Conservation (phyloP, 352 stramenopile genomes). For the Poterioochromonas sp. region DNA sequence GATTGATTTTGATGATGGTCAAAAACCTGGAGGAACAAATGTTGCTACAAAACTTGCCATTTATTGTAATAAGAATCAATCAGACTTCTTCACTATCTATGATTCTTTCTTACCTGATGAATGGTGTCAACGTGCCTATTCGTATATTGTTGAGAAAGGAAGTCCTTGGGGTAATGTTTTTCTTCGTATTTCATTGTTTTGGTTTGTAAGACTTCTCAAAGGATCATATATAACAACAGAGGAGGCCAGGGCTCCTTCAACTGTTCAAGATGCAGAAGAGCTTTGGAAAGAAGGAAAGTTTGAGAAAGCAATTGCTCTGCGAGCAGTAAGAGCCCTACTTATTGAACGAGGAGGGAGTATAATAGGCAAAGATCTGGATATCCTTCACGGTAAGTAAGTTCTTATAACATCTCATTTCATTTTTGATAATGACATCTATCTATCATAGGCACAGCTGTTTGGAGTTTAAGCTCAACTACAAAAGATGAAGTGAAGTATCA, state of each 20-base stretch:
- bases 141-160: not conserved
- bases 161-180: constrained; percentile 9
- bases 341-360: not conserved
- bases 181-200: not conserved
- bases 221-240: no score
- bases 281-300: not conserved
- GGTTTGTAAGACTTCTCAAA: no score
- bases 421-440: not conserved
- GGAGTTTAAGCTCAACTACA: not conserved
- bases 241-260: no score
- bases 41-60: not conserved
- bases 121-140: not conserved
- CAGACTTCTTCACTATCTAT: not conserved
- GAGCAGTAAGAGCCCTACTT: not conserved
- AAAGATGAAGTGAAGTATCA: constrained; percentile 18
- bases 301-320: not conserved
- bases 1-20: constrained; percentile 33
- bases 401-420: not conserved
- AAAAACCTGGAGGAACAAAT: constrained; percentile 1
- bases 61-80: not conserved
- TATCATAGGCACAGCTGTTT: constrained; percentile 12
- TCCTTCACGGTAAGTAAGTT: not conserved
- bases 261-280: not conserved
- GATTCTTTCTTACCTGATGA: not conserved
- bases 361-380: not conserved